Evolutionary conservation across 1,284 basidiomycete species (phyloP).

Genomic region (Pyrrhoderma noxium): DNA sequence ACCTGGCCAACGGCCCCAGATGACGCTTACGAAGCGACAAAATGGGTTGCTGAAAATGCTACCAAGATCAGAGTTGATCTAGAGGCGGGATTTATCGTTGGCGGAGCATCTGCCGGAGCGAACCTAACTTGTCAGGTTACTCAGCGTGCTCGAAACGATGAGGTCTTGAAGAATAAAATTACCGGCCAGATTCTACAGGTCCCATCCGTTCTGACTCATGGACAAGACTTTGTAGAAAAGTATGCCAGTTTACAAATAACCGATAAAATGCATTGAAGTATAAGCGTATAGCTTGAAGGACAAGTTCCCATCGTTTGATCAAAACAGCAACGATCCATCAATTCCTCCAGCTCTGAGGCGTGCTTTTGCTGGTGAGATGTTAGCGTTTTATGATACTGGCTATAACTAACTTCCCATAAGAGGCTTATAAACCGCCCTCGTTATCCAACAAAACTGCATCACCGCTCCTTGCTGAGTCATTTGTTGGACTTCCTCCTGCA

Average conservation of each 20-base stretch:
- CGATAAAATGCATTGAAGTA: background rate
- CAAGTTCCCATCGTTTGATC: conserved; percentile 22
- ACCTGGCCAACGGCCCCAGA: conserved; percentile 33
- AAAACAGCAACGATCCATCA: conserved; percentile 21
- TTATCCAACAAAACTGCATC: conserved; percentile 17
- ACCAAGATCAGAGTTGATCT: conserved; percentile 13
- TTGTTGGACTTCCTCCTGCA: conserved; percentile 19
- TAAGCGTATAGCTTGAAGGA: conserved; percentile 16
- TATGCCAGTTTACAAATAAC: background rate
- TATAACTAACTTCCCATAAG: conserved; percentile 13
- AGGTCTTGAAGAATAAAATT: conserved; percentile 6
- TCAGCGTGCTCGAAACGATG: conserved; percentile 21
- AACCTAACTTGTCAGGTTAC: conserved; percentile 20
- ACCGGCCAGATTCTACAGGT: conserved; percentile 16
- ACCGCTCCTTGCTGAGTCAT: conserved; percentile 20
- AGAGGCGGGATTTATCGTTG: conserved; percentile 22
- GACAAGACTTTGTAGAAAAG: conserved; percentile 13
- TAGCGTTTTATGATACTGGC: background rate
- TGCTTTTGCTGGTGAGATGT: conserved; percentile 3
- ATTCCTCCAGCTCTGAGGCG: conserved; percentile 11
- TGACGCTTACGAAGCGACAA: conserved; percentile 30
- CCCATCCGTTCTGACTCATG: conserved; percentile 3
- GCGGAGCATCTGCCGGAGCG: conserved; percentile 24
- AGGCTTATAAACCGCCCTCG: conserved; percentile 17
- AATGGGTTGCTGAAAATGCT: conserved; percentile 23